A percentile compares a stretch with the other conserved stretches of the same genome.
Evolutionary conservation across 163 green algal species (phyloP).

Genomic region (Chloroidium sp.): DNA sequence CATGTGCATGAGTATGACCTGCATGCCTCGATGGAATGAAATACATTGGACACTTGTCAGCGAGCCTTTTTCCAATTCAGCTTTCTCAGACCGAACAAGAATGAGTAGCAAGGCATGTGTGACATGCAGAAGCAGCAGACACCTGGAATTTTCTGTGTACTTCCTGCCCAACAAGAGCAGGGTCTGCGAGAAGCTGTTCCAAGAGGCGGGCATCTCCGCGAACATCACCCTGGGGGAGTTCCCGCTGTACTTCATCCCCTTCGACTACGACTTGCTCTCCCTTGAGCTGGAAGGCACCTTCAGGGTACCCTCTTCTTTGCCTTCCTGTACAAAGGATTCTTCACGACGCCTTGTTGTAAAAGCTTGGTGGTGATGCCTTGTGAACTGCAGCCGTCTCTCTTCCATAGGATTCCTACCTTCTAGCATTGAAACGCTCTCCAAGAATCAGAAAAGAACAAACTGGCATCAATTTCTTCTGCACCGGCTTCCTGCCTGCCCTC

Average conservation of each 20-base stretch:
- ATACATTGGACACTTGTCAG: too few relatives aligned
- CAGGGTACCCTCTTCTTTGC: conserved; percentile 12
- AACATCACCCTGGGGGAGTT: conserved; percentile 44
- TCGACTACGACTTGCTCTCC: conserved; percentile 78
- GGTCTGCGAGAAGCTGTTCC: conserved; percentile 57
- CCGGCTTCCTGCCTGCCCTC: too few relatives aligned
- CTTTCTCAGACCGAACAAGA: background rate
- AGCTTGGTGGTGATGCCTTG: background rate
- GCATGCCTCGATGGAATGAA: too few relatives aligned
- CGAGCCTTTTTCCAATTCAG: background rate
- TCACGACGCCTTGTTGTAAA: background rate
- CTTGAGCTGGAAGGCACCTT: conserved; percentile 66
- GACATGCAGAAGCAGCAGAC: background rate
- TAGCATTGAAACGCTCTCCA: too few relatives aligned
- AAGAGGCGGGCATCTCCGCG: conserved; percentile 66
- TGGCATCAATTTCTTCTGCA: too few relatives aligned
- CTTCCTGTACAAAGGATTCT: background rate
- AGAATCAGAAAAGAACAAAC: too few relatives aligned
- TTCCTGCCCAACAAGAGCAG: conserved; percentile 55
- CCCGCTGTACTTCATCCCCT: conserved; percentile 64
- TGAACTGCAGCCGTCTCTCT: too few relatives aligned
- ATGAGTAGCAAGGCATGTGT: conserved; percentile 1
- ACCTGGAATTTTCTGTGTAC: conserved; percentile 37
- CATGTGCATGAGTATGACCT: too few relatives aligned
- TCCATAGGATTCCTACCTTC: too few relatives aligned